Base-by-base conservation (phyloP, 345 rosid species). In the Jatropha curcas region DNA sequence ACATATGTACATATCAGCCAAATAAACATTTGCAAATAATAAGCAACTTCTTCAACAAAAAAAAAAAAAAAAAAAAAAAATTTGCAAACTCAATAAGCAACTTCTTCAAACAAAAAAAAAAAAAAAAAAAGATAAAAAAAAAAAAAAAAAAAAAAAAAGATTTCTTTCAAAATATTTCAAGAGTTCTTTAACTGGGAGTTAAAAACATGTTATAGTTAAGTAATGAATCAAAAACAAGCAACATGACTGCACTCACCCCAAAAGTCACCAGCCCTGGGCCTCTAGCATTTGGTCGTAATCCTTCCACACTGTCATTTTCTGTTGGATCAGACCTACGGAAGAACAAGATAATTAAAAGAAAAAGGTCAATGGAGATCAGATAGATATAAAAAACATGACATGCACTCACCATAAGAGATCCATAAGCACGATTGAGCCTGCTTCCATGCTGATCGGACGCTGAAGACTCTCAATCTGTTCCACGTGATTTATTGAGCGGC, bases 231-330 rank as follows among this genome's bases (percentile, higher is more conserved):
- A 45, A 34, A 58, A 33, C 20, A 41, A 50, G 68, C 41, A 79
- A 41, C 11, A 51, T n/a, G 52, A 67, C 22, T 58, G 55, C 46
- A 87, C 96, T 84, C 76, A 95, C 99, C 89, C 99, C 99, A 20
- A 92, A 95, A 39, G 98, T 95, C 73, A 95, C 98, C 83, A 92
- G 83, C 48, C 99, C 98, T 37, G 99, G 98, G 71, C 99, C 99
- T 82, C 98, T 92, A 65, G 99, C 98, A 86, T 95, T 95, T 57
- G 98, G 98, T 60, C 98, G 78, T 79, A 95, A 81, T 66, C 99
- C 99, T 86, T 92, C 99, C 59, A 95, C 99, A n/a, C 99, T 95
- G 71, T 95, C 99, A 81, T 95, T 95, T 82, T 95, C 99, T 4
- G 98, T 95, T 65, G 99, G 99, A 81, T 92, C 99, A 24, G 99